Conservation (phyloP, 78 protist species). For the Monosiga brevicollis region DNA sequence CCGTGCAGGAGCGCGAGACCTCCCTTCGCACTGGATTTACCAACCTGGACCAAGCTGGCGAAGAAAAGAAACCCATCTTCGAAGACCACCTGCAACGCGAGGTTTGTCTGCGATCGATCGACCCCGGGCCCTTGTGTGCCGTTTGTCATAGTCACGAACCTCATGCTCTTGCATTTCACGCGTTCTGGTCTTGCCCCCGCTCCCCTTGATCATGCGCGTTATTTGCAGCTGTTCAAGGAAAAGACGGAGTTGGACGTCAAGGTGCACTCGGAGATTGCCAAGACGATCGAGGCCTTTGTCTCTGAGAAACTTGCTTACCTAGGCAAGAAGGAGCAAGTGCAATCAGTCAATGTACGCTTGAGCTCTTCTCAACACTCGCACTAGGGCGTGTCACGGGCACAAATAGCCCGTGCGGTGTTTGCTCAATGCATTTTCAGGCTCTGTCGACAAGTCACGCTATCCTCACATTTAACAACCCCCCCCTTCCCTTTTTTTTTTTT, state of each 20-base stretch:
- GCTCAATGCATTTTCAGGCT: no score
- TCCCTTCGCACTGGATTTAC: neutral
- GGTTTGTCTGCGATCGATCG: neutral
- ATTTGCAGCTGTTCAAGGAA: neutral
- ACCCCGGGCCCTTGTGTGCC: no score
- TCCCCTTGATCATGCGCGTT: no score
- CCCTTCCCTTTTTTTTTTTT: no score
- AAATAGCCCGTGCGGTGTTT: no score
- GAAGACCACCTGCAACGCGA: neutral
- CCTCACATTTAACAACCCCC: no score
- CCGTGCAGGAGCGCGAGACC: neutral
- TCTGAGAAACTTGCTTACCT: neutral
- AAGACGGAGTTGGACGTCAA: neutral
- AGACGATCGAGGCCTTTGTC: neutral
- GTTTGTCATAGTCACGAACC: no score
- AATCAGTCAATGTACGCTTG: neutral
- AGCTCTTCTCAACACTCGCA: no score
- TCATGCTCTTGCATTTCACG: no score
- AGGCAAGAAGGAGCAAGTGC: neutral
- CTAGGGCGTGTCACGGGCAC: no score
- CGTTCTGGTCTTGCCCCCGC: no score
- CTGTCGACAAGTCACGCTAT: no score
- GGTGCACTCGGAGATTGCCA: neutral
- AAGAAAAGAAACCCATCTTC: neutral
- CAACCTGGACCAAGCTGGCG: neutral